A percentile compares a stretch with the other conserved stretches of the same genome.
These are phyloP conservation scores for Psilocybe tampanensis DNA, from an alignment of 768 basidiomycete species.

Conservation along the genomic window DNA sequence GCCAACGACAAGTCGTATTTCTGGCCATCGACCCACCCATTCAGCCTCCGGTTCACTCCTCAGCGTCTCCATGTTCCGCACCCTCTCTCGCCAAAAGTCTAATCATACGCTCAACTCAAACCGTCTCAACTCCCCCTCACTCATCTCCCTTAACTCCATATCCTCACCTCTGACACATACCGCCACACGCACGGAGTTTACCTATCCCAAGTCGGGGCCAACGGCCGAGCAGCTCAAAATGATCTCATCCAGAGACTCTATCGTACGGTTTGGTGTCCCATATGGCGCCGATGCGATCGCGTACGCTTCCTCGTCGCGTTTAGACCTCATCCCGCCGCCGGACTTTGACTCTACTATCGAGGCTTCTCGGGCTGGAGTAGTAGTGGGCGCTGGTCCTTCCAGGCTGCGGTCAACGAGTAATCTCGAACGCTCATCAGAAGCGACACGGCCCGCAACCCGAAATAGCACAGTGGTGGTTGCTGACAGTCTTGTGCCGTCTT, in stretches of 20 bases:
- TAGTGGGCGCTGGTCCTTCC: conserved; percentile 24
- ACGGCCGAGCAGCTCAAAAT: conserved; percentile 68
- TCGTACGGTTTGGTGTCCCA: conserved; percentile 73
- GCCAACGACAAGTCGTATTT: conserved; percentile 23
- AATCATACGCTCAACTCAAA: conserved; percentile 39
- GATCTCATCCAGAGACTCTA: conserved; percentile 66
- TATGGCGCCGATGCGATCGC: conserved; percentile 77
- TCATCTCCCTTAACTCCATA: conserved; percentile 73
- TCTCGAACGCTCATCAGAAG: conserved; percentile 16
- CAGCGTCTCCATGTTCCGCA: conserved; percentile 49
- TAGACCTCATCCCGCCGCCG: conserved; percentile 50
- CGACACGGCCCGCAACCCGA: background rate
- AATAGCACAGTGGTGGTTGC: background rate
- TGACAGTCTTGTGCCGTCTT: background rate
- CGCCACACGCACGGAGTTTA: conserved; percentile 67
- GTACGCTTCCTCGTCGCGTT: conserved; percentile 53
- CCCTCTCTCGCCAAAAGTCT: conserved; percentile 50
- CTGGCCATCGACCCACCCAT: conserved; percentile 29
- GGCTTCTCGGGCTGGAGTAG: conserved; percentile 15
- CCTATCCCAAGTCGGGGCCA: conserved; percentile 62
- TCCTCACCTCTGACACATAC: conserved; percentile 80
- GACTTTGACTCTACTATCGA: conserved; percentile 43
- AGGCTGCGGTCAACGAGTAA: conserved; percentile 29
- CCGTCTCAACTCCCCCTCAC: conserved; percentile 63
- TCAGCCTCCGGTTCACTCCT: conserved; percentile 37